Evolutionary conservation across 2,329 filamentous ascomycete genomes (phyloP), one percentile per base, ranked within the genome.

Genomic region (Aplosporella prunicola): DNA sequence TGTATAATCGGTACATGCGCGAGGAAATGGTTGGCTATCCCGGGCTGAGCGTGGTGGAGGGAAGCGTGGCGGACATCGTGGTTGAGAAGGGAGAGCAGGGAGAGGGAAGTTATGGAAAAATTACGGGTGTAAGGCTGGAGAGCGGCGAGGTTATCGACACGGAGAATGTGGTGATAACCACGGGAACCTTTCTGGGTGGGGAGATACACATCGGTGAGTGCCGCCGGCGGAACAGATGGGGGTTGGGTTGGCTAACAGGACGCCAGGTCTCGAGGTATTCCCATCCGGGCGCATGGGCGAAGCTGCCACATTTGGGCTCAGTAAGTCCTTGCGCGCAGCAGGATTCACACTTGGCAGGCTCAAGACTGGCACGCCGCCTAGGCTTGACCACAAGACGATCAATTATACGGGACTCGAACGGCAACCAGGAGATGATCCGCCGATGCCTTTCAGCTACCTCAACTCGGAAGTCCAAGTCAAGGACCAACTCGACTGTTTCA

Each of bases 301-400:
- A 63, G 84, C 84, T 15, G 88, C 91, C 1, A 95, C 91, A 0
- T 86, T 86, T 52, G 89, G 89, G 0, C 64, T 98, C 39, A 95
- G 88, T 68, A 91, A 88, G 55, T 95, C 88, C 4, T 67, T 98
- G 27, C 75, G 74, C 43, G 82, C 89, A 35, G 88, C 89, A 2
- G 91, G 91, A 2, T 95, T 98, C 55, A 74, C 82, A 49, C 66
- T 98, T 11, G 91, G 91, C 18, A 76, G 91, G 43, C 62, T 98
- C 35, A 98, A 98, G 71, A 98, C 91, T 0, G 91, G 91, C 10
- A 98, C 91, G 5, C 91, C 91, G 6, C 91, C 91, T 15, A 78
- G 91, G 17, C 67, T 98, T 39, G 83, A 87, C 48, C 78, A 75
- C 45, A 78, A 77, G 39, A 85, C 82, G 24, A 95, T 98, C 55